Evolutionary conservation across 331 rosid genomes (phyloP).

Genomic region (Dryas integrifolia): DNA sequence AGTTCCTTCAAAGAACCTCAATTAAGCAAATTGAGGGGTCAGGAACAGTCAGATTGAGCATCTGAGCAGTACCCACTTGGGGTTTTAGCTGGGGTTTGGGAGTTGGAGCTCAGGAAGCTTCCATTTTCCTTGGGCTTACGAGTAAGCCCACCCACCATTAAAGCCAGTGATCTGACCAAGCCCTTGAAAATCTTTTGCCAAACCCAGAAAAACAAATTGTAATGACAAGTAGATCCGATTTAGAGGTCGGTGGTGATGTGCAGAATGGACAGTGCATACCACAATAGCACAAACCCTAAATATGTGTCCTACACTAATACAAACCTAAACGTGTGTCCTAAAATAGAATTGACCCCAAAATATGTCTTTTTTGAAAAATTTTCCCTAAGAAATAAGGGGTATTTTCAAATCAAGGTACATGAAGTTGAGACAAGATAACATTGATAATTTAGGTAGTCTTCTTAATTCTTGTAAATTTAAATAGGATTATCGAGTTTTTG

Average conservation of each 20-base stretch:
- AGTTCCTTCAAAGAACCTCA: not conserved
- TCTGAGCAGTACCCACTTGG: slow-evolving; percentile 35
- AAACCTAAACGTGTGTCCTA: too few relatives aligned
- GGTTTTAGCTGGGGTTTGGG: slow-evolving; percentile 30
- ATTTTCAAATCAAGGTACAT: not conserved
- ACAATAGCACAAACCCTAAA: too few relatives aligned
- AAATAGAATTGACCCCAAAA: too few relatives aligned
- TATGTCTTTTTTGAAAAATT: too few relatives aligned
- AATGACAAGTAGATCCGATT: too few relatives aligned
- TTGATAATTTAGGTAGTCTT: not conserved
- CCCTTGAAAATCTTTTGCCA: not conserved
- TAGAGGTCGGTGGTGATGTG: too few relatives aligned
- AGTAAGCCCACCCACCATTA: not conserved
- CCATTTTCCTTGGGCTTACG: slow-evolving; percentile 15
- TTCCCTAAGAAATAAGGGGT: not conserved
- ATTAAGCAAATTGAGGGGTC: not conserved
- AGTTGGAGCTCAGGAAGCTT: slow-evolving; percentile 29
- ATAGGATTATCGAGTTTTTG: not conserved
- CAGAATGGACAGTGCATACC: too few relatives aligned
- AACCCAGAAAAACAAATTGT: too few relatives aligned
- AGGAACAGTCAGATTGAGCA: not conserved
- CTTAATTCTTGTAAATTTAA: not conserved
- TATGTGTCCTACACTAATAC: too few relatives aligned
- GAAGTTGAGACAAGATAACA: not conserved
- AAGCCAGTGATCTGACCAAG: slow-evolving; percentile 14